Conservation (phyloP, 1,284 basidiomycete genomes). For the Kwoniella shivajii region DNA sequence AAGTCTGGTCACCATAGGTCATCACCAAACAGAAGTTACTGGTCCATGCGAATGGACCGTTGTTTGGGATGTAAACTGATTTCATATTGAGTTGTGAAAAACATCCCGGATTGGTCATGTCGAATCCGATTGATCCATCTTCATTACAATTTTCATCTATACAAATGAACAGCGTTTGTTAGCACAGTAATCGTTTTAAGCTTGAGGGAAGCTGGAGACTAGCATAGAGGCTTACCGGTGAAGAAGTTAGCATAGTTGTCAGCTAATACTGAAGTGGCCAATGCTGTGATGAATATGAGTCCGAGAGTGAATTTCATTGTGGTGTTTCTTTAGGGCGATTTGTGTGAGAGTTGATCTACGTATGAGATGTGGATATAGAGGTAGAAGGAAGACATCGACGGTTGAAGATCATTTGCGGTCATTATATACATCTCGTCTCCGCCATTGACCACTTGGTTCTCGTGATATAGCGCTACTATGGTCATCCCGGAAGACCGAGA, state of each 20-base stretch:
- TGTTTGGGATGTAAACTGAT: conserved; percentile 14
- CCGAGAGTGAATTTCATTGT: neutral
- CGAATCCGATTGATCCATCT: conserved; percentile 12
- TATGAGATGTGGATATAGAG: no score
- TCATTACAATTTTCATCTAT: conserved; percentile 8
- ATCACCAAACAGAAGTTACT: conserved; percentile 2
- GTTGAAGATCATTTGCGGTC: no score
- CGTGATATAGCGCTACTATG: no score
- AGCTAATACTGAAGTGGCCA: neutral
- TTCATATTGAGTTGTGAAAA: conserved; percentile 3
- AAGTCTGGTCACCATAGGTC: neutral
- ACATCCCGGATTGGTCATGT: conserved; percentile 7
- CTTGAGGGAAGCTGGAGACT: neutral
- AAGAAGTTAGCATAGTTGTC: conserved; percentile 12
- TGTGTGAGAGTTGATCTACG: no score
- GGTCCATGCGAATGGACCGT: conserved; percentile 2
- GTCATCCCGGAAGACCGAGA: no score
- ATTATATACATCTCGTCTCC: no score
- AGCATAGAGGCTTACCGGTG: neutral
- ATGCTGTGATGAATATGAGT: neutral
- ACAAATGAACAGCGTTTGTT: no score
- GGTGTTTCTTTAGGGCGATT: no score
- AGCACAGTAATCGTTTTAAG: neutral
- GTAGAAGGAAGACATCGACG: no score
- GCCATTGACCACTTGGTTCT: no score